Base-by-base conservation (phyloP, 805 yeast genomes). In the Lipomyces starkeyi region DNA sequence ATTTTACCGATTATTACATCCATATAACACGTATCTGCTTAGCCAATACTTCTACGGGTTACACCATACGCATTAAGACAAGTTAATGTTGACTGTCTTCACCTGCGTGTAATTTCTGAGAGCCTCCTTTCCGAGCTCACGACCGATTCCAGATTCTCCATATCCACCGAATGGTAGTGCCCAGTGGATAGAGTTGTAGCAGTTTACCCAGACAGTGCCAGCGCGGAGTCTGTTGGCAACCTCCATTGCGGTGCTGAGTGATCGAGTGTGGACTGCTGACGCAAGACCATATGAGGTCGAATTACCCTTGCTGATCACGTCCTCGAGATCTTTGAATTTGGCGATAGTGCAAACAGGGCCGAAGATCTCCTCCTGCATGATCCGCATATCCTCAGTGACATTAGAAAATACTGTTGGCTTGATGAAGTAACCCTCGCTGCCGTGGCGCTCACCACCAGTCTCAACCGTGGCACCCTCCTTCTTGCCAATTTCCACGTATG, bases 181-280 rank as follows among this genome's bases (percentile, higher is more conserved):
- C 71, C 83, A 78, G 74, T 87, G 88, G 74, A 87, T 85, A 73
- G 86, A 95, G 80, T 93, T 93, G 80, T 91, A 89, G 67, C 93
- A 87, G 86, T 93, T 93, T 73, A 93, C 85, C 94, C 97, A 94
- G 73, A 93, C 87, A 67, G 94, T 91, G 77, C 98, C 98, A 69
- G 97, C 89, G 75, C 88, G 86, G 37, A 93, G 81, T 78, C 87
- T 86, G 80, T 85, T 83, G 53, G 97, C 84, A 71, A 91, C 94
- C 63, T 86, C 86, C 74, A 89, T 82, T 53, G 95, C 93, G 76
- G 87, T 89, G 82, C 85, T 85, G 71, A 93, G 78, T 81, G 89
- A 87, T 59, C 81, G 79, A 65, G 97, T 88, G 83, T 92, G 97
- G 64, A 93, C 83, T 81, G 96, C 97, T 70, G 97, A 97, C 71